Evolutionary conservation across 1,139 yeast species (phyloP), one percentile per base, ranked within the genome.

Genomic region (Nakaseomyces nivariensis): DNA sequence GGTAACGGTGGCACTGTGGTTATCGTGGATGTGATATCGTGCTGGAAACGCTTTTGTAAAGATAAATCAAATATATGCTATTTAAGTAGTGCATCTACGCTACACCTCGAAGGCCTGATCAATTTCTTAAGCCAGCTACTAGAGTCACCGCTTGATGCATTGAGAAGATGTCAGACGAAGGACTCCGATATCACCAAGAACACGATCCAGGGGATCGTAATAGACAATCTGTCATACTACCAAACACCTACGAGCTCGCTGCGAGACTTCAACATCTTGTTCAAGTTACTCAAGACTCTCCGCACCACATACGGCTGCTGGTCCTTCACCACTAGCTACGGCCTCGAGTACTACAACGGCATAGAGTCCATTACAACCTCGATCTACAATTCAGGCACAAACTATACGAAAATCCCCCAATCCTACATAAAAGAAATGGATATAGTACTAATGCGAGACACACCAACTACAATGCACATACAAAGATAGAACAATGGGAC

Each of bases 191-290:
- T 43, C 44, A 13, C 24, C 9, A 4, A 4, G 24, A 11, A 11
- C 4, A 13, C 57, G 44, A 47, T 63, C 40, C 48, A 55, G 3
- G 65, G 67, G 6, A 56, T 64, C 17, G 50, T 64, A 5, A 58
- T 64, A 5, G 68, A 64, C 49, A 64, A 64, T 49, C 40, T 64
- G 8, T 63, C 68, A 0, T 62, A 61, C 43, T 55, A 55, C 3
- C 26, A 48, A 7, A 52, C 54, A 8, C 45, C 52, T 29, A 46
- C 47, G 26, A 46, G 47, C 34, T 45, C 33, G 46, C 37, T 31
- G 9, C 47, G 42, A 24, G 37, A 45, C 11, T 54, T 55, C 29
- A 51, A 52, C 25, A 31, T 48, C 4, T 46, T 64, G 31, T 40
- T 52, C 9, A 58, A 53, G 42, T 34, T 56, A 9, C 53, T 63